These are phyloP conservation scores for Fistulifera solaris DNA, from an alignment of 108 stramenopile species.

Conservation along the genomic window DNA sequence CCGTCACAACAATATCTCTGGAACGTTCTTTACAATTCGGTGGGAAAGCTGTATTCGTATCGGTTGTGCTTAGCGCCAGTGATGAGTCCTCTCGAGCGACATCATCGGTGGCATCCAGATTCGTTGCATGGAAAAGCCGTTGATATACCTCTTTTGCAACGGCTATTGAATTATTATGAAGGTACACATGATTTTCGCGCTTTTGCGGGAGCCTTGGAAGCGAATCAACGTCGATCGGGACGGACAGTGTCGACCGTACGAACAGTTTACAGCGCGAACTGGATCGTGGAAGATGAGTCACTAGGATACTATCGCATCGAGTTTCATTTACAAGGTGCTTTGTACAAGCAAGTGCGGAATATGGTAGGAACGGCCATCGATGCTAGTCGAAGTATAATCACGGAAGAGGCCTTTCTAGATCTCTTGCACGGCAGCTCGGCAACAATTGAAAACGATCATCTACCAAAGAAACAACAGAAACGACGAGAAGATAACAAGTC, in stretches of 20 bases:
- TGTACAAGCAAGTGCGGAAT: slow-evolving; percentile 85
- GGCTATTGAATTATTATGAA: slow-evolving; percentile 43
- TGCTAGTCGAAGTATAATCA: slow-evolving; percentile 38
- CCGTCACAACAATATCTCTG: slow-evolving; percentile 20
- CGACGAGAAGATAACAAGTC: slow-evolving; percentile 49
- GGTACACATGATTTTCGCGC: slow-evolving; percentile 73
- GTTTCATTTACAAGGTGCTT: slow-evolving; percentile 58
- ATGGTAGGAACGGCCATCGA: slow-evolving; percentile 78
- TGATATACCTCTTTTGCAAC: slow-evolving; percentile 25
- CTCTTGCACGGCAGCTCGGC: slow-evolving; percentile 24
- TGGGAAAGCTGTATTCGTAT: slow-evolving; percentile 69
- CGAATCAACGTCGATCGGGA: not conserved
- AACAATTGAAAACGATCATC: not conserved
- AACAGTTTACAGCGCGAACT: slow-evolving; percentile 45
- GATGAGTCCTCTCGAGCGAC: slow-evolving; percentile 57
- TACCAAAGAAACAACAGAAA: too few species aligned
- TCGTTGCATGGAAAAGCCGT: slow-evolving; percentile 9
- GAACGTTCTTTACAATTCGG: slow-evolving; percentile 53
- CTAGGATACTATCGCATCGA: slow-evolving; percentile 39
- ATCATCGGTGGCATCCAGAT: slow-evolving; percentile 50
- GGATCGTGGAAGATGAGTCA: slow-evolving; percentile 42
- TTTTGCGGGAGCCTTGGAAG: slow-evolving; percentile 69
- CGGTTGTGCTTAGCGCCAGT: slow-evolving; percentile 40
- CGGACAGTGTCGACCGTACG: slow-evolving; percentile 28
- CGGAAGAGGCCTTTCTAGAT: slow-evolving; percentile 30